phyloP scores from a whole-genome alignment of 257 asterid genomes.

The Ophiorrhiza pumila region DNA sequence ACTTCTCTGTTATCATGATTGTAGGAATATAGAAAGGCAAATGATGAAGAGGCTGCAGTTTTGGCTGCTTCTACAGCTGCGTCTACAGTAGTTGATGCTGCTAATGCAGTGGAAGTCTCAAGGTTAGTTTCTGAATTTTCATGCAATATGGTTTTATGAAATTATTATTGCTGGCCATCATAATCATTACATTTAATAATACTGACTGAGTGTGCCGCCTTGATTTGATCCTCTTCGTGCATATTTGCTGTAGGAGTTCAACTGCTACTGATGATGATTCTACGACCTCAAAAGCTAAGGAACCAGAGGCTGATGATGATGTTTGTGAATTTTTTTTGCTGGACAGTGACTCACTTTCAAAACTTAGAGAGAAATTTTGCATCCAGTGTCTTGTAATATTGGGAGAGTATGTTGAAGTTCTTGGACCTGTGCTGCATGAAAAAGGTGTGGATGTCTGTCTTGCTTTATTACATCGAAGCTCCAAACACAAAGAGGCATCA shows the following conservation, averaged over 20 bases:
- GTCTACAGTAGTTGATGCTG: slow-evolving; percentile 90
- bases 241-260: slow-evolving; percentile 44
- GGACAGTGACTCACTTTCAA: slow-evolving; percentile 71
- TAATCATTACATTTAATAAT: neutral
- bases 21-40: slow-evolving; percentile 71
- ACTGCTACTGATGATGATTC: slow-evolving; percentile 45
- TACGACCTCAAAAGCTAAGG: slow-evolving; percentile 43
- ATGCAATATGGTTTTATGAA: slow-evolving; percentile 16
- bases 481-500: slow-evolving; percentile 63
- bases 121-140: slow-evolving; percentile 46
- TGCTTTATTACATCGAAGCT: slow-evolving; percentile 66
- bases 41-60: slow-evolving; percentile 82
- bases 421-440: slow-evolving; percentile 96
- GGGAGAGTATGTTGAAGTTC: slow-evolving; percentile 99
- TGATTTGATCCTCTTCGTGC: slow-evolving; percentile 12
- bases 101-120: slow-evolving; percentile 57
- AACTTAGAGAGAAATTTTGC: slow-evolving; percentile 85
- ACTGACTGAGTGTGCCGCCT: neutral
- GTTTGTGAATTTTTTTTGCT: slow-evolving; percentile 48
- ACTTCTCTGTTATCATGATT: neutral
- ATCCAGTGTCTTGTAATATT: slow-evolving; percentile 84
- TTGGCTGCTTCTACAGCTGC: slow-evolving; percentile 91
- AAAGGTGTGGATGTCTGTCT: slow-evolving; percentile 96
- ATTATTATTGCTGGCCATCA: neutral
- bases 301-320: slow-evolving; percentile 57